Conservation (phyloP, 192 early-diverging fungal genomes). For the Linnemannia zychae region DNA sequence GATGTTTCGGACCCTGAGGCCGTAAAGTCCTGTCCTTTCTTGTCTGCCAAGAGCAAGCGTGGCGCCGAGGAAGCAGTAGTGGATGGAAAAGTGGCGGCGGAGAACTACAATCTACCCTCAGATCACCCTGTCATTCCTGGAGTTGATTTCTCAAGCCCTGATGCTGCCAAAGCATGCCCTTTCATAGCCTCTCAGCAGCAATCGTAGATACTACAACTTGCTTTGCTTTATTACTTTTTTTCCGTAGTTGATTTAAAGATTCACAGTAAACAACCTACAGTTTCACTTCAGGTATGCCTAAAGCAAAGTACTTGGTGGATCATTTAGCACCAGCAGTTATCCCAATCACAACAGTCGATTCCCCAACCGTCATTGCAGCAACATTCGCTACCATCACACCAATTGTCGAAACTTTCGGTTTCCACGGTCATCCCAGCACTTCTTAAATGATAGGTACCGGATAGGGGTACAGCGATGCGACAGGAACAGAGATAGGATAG, state of each 20-base stretch:
- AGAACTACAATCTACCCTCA: constrained; percentile 3
- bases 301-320: no score
- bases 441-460: constrained; percentile 11
- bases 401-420: background rate
- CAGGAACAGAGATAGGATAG: constrained; percentile 36
- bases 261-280: no score
- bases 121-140: constrained; percentile 52
- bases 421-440: background rate
- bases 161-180: constrained; percentile 39
- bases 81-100: background rate
- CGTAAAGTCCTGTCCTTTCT: constrained; percentile 28
- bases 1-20: constrained; percentile 38
- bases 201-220: background rate
- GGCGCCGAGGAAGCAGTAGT: background rate
- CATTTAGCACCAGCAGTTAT: background rate
- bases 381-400: background rate
- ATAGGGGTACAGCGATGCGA: constrained; percentile 15
- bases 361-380: background rate
- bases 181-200: constrained; percentile 27
- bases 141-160: constrained; percentile 41
- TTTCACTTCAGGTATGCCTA: no score
- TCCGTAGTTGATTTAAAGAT: no score
- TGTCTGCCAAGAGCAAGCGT: constrained; percentile 21
- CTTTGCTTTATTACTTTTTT: background rate
- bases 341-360: background rate